Percentiles rank a stretch among this genome's conserved stretches.
phyloP scores from a whole-genome alignment of 192 early-diverging fungal species.

The Coemansia sp. region DNA sequence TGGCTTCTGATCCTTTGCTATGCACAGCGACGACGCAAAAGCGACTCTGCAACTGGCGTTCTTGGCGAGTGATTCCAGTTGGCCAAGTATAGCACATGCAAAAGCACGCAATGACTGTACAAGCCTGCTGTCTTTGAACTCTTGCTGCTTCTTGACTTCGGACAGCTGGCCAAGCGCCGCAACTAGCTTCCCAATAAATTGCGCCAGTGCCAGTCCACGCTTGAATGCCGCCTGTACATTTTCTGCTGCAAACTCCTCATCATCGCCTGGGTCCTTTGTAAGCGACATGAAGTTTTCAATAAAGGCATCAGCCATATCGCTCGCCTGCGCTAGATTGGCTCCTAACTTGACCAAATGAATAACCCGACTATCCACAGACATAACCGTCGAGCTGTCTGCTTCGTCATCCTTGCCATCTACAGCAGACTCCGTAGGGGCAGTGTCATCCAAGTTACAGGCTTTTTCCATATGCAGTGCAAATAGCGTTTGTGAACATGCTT shows the following conservation, averaged over 20 bases:
- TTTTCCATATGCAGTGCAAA: conserved; percentile 11
- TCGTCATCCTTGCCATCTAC: neutral
- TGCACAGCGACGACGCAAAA: conserved; percentile 9
- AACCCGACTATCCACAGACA: conserved; percentile 14
- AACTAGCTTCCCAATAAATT: conserved; percentile 19
- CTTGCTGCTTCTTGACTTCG: neutral
- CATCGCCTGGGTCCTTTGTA: neutral
- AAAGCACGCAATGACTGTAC: conserved; percentile 20
- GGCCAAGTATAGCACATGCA: conserved; percentile 28
- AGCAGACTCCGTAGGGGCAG: neutral
- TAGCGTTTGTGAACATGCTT: conserved; percentile 16
- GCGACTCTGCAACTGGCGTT: conserved; percentile 15
- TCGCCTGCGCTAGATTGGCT: conserved; percentile 1
- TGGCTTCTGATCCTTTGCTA: neutral
- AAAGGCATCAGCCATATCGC: conserved; percentile 7
- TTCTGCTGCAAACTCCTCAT: neutral
- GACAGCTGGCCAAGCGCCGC: conserved; percentile 9
- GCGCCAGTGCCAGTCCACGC: conserved; percentile 24
- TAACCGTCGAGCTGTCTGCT: neutral
- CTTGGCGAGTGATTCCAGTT: conserved; percentile 34
- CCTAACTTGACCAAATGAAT: conserved; percentile 5
- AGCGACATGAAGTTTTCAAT: neutral
- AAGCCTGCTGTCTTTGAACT: conserved; percentile 5
- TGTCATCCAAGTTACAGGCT: neutral
- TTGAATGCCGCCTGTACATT: neutral